These are phyloP conservation scores for Venturia aucupariae DNA, from an alignment of 2,329 filamentous ascomycete genomes.

Conservation along the genomic window DNA sequence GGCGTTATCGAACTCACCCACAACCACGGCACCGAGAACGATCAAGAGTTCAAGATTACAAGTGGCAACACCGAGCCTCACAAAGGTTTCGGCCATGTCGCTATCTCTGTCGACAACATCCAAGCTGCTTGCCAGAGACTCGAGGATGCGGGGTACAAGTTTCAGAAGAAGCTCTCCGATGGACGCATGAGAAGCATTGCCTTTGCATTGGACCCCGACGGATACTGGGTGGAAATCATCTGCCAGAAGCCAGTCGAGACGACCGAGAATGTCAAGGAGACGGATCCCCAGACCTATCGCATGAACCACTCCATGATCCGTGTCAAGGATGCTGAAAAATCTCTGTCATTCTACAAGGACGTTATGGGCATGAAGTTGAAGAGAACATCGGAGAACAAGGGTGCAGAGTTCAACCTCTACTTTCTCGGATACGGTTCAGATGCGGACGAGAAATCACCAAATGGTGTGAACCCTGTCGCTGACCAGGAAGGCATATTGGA, in stretches of 20 bases:
- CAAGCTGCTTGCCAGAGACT: conserved; percentile 84
- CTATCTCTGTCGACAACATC: conserved; percentile 59
- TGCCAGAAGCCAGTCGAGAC: conserved; percentile 62
- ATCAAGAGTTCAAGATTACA: conserved; percentile 68
- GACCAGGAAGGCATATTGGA: conserved; percentile 78
- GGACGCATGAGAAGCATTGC: conserved; percentile 83
- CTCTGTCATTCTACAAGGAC: conserved; percentile 52
- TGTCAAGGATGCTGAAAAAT: conserved; percentile 56
- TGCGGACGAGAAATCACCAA: conserved; percentile 42
- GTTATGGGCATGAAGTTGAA: conserved; percentile 80
- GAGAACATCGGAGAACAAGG: conserved; percentile 59
- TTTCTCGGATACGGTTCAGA: conserved; percentile 67
- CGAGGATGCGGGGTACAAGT: conserved; percentile 81
- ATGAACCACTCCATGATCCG: conserved; percentile 92
- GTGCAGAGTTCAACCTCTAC: conserved; percentile 77
- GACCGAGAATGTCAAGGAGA: conserved; percentile 62
- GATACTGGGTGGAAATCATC: conserved; percentile 63
- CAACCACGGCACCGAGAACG: conserved; percentile 82
- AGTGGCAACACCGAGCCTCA: conserved; percentile 89
- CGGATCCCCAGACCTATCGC: conserved; percentile 66
- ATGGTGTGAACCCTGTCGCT: conserved; percentile 49
- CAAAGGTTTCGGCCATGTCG: conserved; percentile 76
- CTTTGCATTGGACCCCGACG: conserved; percentile 81
- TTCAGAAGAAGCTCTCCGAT: conserved; percentile 90
- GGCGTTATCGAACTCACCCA: conserved; percentile 80